Percentiles rank a stretch among this genome's conserved stretches.
Conservation (phyloP, 148 eudicot genomes). For the Amaranthus hypochondriacus region DNA sequence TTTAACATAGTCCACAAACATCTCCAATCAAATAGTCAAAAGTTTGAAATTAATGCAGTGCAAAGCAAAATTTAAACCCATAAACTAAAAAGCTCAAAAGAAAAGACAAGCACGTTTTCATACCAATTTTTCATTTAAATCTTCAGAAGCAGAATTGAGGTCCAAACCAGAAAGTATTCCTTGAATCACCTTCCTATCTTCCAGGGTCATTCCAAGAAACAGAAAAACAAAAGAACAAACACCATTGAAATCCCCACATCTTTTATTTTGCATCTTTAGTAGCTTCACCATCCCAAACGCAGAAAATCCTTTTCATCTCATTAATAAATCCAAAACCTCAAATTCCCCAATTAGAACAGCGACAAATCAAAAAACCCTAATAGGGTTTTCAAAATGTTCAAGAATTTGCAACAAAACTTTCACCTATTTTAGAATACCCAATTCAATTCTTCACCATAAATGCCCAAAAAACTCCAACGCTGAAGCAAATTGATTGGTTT, state of each 20-base stretch:
- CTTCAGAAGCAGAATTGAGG: constrained; percentile 34
- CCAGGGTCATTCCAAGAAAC: constrained; percentile 30
- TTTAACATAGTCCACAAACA: not conserved
- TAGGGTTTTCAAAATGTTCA: constrained; percentile 2
- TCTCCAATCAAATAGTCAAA: not conserved
- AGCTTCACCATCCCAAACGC: constrained; percentile 38
- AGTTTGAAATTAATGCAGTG: not conserved
- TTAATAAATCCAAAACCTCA: constrained; percentile 31
- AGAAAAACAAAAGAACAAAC: constrained; percentile 37
- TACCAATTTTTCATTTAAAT: constrained; percentile 59
- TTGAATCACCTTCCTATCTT: constrained; percentile 31
- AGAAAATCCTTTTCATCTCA: constrained; percentile 42
- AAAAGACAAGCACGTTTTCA: constrained; percentile 5
- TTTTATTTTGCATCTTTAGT: constrained; percentile 40
- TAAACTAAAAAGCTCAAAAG: constrained; percentile 9
- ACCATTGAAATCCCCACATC: constrained; percentile 37
- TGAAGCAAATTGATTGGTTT: constrained; percentile 14
- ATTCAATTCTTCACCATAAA: constrained; percentile 13
- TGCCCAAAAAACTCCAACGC: constrained; percentile 15
- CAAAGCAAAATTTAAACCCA: not conserved
- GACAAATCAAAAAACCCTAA: constrained; percentile 16
- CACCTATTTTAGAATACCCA: constrained; percentile 14
- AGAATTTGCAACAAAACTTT: constrained; percentile 6
- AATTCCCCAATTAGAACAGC: constrained; percentile 5
- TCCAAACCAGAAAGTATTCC: constrained; percentile 33